Evolutionary conservation across 2,329 filamentous ascomycete genomes (phyloP).

Genomic region (Scorias spongiosa): DNA sequence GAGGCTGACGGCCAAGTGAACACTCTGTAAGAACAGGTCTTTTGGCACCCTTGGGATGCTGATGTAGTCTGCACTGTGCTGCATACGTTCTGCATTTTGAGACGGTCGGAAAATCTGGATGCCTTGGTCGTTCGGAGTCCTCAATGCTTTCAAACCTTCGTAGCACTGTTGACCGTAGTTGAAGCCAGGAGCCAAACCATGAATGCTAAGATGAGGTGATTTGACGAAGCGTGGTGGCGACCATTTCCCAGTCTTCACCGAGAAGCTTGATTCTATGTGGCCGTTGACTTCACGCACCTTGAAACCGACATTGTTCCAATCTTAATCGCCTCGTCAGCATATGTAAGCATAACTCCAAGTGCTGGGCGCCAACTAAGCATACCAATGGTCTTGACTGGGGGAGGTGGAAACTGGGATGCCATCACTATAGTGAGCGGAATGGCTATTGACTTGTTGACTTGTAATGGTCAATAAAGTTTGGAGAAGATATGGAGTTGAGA

Average conservation of each 20-base stretch:
- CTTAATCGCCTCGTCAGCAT: conserved; percentile 29
- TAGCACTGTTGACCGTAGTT: conserved; percentile 98
- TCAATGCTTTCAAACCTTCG: conserved; percentile 96
- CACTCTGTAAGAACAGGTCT: conserved; percentile 59
- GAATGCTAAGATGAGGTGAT: conserved; percentile 73
- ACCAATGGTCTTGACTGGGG: conserved; percentile 62
- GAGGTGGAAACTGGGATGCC: conserved; percentile 48
- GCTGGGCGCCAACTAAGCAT: conserved; percentile 8
- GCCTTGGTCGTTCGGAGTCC: conserved; percentile 48
- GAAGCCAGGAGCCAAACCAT: conserved; percentile 86
- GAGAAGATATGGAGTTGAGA: too few relatives aligned
- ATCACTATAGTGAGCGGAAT: not conserved
- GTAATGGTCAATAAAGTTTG: too few relatives aligned
- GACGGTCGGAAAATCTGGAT: conserved; percentile 82
- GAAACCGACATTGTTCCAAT: conserved; percentile 92
- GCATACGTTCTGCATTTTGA: conserved; percentile 71
- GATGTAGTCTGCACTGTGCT: conserved; percentile 68
- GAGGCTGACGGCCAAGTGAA: conserved; percentile 65
- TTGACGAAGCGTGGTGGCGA: conserved; percentile 60
- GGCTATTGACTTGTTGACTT: too few relatives aligned
- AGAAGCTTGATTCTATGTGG: conserved; percentile 81
- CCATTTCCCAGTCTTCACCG: conserved; percentile 60
- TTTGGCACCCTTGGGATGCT: conserved; percentile 70
- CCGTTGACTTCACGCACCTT: conserved; percentile 88
- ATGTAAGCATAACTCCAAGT: not conserved